Evolutionary conservation across 2,329 filamentous ascomycete species (phyloP).

Genomic region (Colletotrichum theobromicola): DNA sequence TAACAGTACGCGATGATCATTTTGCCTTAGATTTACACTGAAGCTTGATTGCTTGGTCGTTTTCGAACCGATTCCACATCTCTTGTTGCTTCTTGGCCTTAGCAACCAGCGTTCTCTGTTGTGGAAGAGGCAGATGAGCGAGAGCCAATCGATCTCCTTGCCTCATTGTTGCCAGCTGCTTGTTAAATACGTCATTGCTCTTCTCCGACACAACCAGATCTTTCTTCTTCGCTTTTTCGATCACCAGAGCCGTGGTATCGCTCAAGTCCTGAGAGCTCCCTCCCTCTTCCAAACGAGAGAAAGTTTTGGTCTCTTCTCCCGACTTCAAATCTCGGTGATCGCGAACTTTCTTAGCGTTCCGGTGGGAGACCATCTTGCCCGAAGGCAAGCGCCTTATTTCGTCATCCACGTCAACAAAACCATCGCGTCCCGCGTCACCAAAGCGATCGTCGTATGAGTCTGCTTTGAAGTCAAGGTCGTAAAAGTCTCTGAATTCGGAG

Average conservation of each 20-base stretch:
- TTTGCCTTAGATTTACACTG: not conserved
- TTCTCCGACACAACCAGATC: conserved; percentile 4
- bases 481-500: not conserved
- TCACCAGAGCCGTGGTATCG: rapidly evolving
- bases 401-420: conserved; percentile 22
- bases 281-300: not conserved
- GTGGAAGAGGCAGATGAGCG: conserved; percentile 29
- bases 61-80: conserved; percentile 23
- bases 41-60: conserved; percentile 22
- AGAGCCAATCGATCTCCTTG: conserved; percentile 28
- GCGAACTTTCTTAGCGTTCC: not conserved
- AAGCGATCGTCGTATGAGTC: not conserved
- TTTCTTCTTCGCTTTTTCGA: not conserved
- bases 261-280: not conserved
- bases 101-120: conserved; percentile 31
- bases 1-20: not conserved
- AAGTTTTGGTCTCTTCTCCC: too few species aligned
- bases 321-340: not conserved
- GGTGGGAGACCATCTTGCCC: conserved; percentile 36
- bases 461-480: conserved; percentile 33
- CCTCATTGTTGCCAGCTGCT: conserved; percentile 29
- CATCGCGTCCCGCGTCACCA: not conserved
- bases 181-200: conserved; percentile 7
- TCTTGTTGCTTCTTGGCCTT: conserved; percentile 33
- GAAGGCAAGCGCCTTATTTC: conserved; percentile 37